Base-by-base conservation (phyloP, 306 rosid genomes). In the Hylodesmum podocarpum region DNA sequence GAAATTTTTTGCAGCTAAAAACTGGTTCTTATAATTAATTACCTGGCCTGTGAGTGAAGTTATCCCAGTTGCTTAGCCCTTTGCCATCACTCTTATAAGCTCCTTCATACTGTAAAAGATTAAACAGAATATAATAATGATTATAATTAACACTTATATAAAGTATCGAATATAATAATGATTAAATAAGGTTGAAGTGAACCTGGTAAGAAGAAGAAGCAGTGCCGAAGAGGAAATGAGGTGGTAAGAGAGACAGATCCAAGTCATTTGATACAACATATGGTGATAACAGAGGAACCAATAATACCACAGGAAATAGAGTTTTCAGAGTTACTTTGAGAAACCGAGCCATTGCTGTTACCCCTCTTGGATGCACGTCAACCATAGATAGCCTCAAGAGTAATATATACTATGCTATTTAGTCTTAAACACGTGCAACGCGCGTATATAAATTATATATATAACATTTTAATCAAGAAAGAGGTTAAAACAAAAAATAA, bases 151-250 rank as follows among this genome's bases (percentile, higher is more conserved):
- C 6, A 2, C 6, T 3, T 2, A 33, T 3, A 2, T 33, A 33
- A 6, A 33, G 3, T 2, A 2, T 2, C 36, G 3, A 2, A 6
- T 33, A 33, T 33, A 33, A 33, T 6, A 33, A 2, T 33, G 6
- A 33, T 6, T 2, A 19, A 21, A 47, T 21, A 47, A 14, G 19
- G 3, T 44, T 28, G 14, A 12, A 14, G 46, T 21, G 15, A 24
- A 81, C 97, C 96, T 90, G 93, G 81, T 88, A 90, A 36, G 96
- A 82, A 81, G 93, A 92, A 49, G 96, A 90, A 44, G 86, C 89
- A 67, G 87, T 81, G 18, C 97, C 96, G 50, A 88, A 88, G 79
- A 91, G 84, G 62, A 91, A 91, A 62, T 78, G 54, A 16, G 15
- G 37, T 14, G 84, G 91, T 4, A 86, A 62, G 2, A 61, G 49